phyloP scores from a whole-genome alignment of 371 early-diverging fungal genomes.

The Mortierella sp. region DNA sequence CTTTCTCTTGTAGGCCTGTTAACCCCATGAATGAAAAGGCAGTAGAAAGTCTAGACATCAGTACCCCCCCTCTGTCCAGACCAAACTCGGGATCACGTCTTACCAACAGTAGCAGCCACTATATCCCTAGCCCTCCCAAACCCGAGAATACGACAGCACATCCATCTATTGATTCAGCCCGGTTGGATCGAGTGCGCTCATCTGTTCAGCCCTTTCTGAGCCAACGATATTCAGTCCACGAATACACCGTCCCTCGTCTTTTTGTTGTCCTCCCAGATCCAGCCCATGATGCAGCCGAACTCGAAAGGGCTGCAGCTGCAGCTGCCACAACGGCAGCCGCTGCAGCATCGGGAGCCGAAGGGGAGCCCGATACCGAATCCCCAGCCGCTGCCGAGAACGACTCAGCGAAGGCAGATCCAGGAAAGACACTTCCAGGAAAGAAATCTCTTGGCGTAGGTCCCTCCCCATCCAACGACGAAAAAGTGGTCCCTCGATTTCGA shows the following conservation, averaged over 20 bases:
- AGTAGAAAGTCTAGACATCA: constrained; percentile 23
- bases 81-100: too few relatives aligned
- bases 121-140: too few relatives aligned
- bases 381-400: too few relatives aligned
- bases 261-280: constrained; percentile 36
- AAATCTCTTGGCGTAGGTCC: background rate
- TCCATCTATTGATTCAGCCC: constrained; percentile 2
- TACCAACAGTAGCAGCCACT: too few relatives aligned
- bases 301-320: background rate
- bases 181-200: constrained; percentile 23
- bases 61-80: background rate
- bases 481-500: constrained; percentile 12
- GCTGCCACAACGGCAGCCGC: background rate
- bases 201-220: constrained; percentile 24
- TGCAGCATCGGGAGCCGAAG: background rate
- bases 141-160: too few relatives aligned
- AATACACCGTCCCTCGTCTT: constrained; percentile 42
- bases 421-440: too few relatives aligned
- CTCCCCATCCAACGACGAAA: too few relatives aligned
- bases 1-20: too few relatives aligned
- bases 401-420: too few relatives aligned
- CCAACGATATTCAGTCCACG: constrained; percentile 30
- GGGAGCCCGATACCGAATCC: too few relatives aligned
- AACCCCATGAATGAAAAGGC: background rate
- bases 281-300: background rate